phyloP scores from a whole-genome alignment of 2,329 filamentous ascomycete species.

The Alternaria burnsii region DNA sequence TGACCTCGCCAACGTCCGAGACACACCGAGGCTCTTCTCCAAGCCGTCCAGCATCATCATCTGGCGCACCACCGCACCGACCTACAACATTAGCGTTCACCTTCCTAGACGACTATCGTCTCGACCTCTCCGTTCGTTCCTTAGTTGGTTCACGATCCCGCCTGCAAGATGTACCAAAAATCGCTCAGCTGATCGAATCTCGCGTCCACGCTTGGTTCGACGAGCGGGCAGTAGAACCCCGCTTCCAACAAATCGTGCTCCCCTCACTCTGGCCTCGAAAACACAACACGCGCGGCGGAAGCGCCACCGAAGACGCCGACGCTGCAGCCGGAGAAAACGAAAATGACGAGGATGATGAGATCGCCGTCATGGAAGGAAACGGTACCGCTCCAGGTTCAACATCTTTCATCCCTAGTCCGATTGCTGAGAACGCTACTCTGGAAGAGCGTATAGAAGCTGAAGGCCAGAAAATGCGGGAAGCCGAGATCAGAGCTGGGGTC shows the following conservation, averaged over 20 bases:
- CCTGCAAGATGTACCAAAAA: conserved; percentile 86
- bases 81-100: conserved; percentile 94
- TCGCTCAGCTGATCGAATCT: conserved; percentile 82
- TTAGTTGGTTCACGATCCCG: conserved; percentile 81
- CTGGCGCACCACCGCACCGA: conserved; percentile 39
- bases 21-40: conserved; percentile 55
- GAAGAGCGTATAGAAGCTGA: conserved; percentile 48
- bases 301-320: conserved; percentile 61
- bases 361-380: conserved; percentile 23
- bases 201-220: conserved; percentile 88
- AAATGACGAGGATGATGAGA: conserved; percentile 25
- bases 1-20: conserved; percentile 53
- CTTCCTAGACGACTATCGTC: conserved; percentile 86
- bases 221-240: conserved; percentile 83
- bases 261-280: conserved; percentile 86
- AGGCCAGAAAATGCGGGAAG: conserved; percentile 48
- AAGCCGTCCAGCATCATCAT: conserved; percentile 39
- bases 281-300: conserved; percentile 80
- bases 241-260: conserved; percentile 85
- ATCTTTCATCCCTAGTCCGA: conserved; percentile 18
- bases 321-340: conserved; percentile 49
- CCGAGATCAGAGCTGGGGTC: conserved; percentile 47
- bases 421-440: conserved; percentile 27
- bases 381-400: conserved; percentile 13
- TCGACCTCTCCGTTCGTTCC: conserved; percentile 83